Evolutionary conservation across 78 protist species (phyloP).

Genomic region (Dictyostelium purpureum): DNA sequence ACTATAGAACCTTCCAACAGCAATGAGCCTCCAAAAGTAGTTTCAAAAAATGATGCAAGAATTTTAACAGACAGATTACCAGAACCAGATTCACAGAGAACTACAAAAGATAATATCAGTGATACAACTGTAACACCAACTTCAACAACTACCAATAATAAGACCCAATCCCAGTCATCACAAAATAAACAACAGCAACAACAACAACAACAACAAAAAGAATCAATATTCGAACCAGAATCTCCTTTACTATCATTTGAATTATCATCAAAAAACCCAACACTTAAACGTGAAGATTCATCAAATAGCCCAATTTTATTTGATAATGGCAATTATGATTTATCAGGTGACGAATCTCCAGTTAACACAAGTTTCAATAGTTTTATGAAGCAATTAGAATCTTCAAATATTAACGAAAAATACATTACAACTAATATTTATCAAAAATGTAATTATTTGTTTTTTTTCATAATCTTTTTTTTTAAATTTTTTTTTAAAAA

Average conservation of each 20-base stretch:
- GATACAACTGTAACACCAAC: background rate
- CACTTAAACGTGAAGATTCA: background rate
- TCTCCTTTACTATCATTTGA: background rate
- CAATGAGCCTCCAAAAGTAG: background rate
- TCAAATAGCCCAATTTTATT: background rate
- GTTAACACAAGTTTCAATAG: background rate
- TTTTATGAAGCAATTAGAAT: background rate
- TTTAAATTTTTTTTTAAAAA: background rate
- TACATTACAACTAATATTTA: background rate
- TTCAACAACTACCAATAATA: background rate
- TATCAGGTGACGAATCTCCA: background rate
- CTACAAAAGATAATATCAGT: background rate
- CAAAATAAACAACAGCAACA: background rate
- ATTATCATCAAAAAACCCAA: background rate
- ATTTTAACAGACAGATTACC: background rate
- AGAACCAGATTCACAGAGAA: background rate
- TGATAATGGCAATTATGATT: background rate
- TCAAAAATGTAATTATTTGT: conserved; percentile 16
- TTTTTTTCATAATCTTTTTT: background rate
- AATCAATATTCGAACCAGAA: background rate
- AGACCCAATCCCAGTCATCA: too few relatives aligned
- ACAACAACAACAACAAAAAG: background rate
- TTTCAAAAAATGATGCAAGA: conserved; percentile 17
- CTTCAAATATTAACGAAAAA: background rate
- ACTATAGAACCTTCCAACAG: background rate